Evolutionary conservation across 2,329 filamentous ascomycete genomes (phyloP), one percentile per base, ranked within the genome.

Genomic region (Microdochium paspali): DNA sequence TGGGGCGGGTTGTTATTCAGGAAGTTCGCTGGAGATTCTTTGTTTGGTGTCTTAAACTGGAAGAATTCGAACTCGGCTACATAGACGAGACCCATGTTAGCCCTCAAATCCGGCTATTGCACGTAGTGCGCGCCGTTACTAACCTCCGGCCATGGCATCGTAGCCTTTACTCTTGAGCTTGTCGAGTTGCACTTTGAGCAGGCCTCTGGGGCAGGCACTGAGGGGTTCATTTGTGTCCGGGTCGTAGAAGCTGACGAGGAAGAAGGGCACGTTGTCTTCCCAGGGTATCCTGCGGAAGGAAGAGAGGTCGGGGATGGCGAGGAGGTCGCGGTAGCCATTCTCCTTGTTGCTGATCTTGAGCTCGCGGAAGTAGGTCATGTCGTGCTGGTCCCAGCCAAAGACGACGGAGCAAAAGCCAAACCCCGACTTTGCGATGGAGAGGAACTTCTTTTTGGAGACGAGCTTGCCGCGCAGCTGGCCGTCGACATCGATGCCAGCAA

Each of bases 381-480:
- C 87, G 60, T 91, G 87, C 85, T 90, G 90, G 60, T 91, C 87
- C 87, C 87, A 91, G 58, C 87, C 86, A 60, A 90, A 91, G 55
- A 90, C 78, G 49, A 90, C 86, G 13, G 84, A 88, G 69, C 87
- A 90, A 71, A 91, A 90, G 18, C 87, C 87, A 55, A 91, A 91
- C 21, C 87, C 87, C 48, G 84, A 79, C 50, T 80, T 69, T 5
- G 81, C 81, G 46, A 90, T 79, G 4, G 83, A 84, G 24, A 90
- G 69, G 63, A 91, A 91, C 69, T 93, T 91, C 63, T 82, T 83
- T 72, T 90, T 90, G 53, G 84, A 84, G 66, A 91, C 80, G 48
- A 91, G 73, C 66, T 91, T 91, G 45, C 87, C 87, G 30, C 87
- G 83, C 45, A 90, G 68, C 46, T 85, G 76, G 48, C 87, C 87